Conservation (phyloP, 352 stramenopile species). For the Phytophthora kernoviae region DNA sequence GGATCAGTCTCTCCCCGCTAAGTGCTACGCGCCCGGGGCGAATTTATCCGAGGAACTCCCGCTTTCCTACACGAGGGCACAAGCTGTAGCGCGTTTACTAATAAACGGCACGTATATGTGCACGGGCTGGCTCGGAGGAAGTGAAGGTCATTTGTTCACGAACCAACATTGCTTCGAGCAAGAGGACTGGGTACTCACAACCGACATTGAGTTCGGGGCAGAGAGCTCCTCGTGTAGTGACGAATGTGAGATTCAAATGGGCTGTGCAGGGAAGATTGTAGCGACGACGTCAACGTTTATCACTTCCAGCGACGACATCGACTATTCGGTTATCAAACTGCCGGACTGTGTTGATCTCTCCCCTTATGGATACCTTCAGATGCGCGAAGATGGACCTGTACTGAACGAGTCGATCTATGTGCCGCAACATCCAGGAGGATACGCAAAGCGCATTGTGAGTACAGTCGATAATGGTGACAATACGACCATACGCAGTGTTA, state of each 20-base stretch:
- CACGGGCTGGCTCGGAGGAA: conserved; percentile 68
- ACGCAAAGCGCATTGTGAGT: conserved; percentile 58
- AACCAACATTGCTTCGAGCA: conserved; percentile 70
- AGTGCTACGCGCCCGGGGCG: conserved; percentile 44
- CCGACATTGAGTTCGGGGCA: conserved; percentile 65
- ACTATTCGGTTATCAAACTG: conserved; percentile 73
- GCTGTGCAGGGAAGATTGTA: conserved; percentile 52
- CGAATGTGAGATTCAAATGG: conserved; percentile 43
- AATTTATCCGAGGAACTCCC: conserved; percentile 32
- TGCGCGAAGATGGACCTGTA: conserved; percentile 38
- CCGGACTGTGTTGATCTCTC: conserved; percentile 33
- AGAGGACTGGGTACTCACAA: conserved; percentile 27
- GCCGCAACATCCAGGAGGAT: conserved; percentile 54
- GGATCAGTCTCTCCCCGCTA: conserved; percentile 56
- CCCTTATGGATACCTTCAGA: conserved; percentile 62
- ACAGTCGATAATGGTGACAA: conserved; percentile 30
- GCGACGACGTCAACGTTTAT: conserved; percentile 54
- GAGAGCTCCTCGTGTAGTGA: conserved; percentile 56
- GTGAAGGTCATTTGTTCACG: conserved; percentile 69
- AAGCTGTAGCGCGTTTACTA: conserved; percentile 61
- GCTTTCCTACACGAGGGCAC: conserved; percentile 41
- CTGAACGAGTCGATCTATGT: conserved; percentile 66
- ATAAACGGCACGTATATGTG: conserved; percentile 59
- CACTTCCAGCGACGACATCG: conserved; percentile 33
- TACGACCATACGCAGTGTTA: conserved; percentile 38